Conservation (phyloP, 2,329 filamentous ascomycete genomes). For the Beauveria bassiana region DNA sequence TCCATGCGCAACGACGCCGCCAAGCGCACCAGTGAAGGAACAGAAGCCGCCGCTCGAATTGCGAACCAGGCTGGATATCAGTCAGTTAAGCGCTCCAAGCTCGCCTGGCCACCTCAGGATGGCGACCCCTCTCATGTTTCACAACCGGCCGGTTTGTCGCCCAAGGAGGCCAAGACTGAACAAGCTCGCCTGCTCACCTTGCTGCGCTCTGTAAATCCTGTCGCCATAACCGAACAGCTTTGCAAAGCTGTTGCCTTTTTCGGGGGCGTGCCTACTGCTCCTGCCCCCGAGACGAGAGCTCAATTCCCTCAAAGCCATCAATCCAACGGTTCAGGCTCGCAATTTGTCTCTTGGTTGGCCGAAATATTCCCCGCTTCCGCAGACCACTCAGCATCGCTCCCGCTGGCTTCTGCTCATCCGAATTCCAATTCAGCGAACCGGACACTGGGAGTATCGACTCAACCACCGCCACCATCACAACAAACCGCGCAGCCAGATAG, state of each 20-base stretch:
- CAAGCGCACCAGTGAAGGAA: slow-evolving; percentile 55
- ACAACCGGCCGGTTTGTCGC: slow-evolving; percentile 13
- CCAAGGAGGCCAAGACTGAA: slow-evolving; percentile 48
- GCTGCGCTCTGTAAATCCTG: slow-evolving; percentile 46
- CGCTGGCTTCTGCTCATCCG: not conserved
- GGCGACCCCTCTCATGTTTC: slow-evolving; percentile 16
- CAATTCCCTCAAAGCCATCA: slow-evolving; percentile 49
- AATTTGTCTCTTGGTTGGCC: slow-evolving; percentile 54
- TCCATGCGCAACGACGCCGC: slow-evolving; percentile 46
- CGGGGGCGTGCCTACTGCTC: slow-evolving; percentile 49
- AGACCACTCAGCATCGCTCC: slow-evolving; percentile 5
- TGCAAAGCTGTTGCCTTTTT: slow-evolving; percentile 58
- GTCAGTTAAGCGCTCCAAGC: slow-evolving; percentile 37
- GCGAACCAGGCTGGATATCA: slow-evolving; percentile 48
- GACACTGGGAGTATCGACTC: not conserved
- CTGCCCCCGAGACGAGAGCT: slow-evolving; percentile 41
- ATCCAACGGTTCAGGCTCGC: slow-evolving; percentile 47
- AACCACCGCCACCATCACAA: not conserved
- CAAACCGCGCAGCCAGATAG: not conserved
- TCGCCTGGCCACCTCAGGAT: slow-evolving; percentile 23
- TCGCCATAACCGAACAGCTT: slow-evolving; percentile 52
- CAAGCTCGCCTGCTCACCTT: slow-evolving; percentile 52
- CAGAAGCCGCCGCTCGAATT: slow-evolving; percentile 48
- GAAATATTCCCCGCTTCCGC: slow-evolving; percentile 49
- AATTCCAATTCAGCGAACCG: not conserved